Evolutionary conservation across 352 stramenopile genomes (phyloP).

Genomic region (Globisporangium parvum): DNA sequence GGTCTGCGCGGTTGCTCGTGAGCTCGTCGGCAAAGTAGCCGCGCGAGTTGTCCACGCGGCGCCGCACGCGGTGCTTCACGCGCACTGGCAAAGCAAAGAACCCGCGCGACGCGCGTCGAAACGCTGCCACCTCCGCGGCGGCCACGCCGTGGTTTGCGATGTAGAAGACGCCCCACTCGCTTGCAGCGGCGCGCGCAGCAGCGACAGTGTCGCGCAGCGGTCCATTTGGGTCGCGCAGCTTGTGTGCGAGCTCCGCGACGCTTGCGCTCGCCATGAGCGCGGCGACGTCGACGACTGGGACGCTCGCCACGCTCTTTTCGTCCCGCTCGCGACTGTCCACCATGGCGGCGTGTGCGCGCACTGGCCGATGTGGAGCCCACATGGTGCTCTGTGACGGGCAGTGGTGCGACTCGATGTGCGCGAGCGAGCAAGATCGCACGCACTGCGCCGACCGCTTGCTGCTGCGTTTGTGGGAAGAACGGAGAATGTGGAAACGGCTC

Average conservation of each 20-base stretch:
- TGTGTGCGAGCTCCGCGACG: slow-evolving; percentile 26
- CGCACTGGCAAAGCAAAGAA: slow-evolving; percentile 83
- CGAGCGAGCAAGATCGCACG: neutral
- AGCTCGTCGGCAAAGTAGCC: slow-evolving; percentile 93
- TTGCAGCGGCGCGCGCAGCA: slow-evolving; percentile 43
- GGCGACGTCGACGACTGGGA: slow-evolving; percentile 45
- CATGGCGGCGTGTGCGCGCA: slow-evolving; percentile 20
- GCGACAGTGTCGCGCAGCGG: slow-evolving; percentile 29
- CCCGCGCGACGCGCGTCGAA: slow-evolving; percentile 48
- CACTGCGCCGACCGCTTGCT: too few relatives aligned
- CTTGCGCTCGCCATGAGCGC: slow-evolving; percentile 32
- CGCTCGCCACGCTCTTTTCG: slow-evolving; percentile 5
- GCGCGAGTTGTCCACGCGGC: slow-evolving; percentile 75
- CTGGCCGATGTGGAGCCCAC: too few relatives aligned
- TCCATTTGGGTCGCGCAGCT: slow-evolving; percentile 12
- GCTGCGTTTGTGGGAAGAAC: too few relatives aligned
- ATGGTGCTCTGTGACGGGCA: neutral
- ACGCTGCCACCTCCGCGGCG: slow-evolving; percentile 43
- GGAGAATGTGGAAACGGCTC: too few relatives aligned
- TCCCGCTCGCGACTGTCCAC: slow-evolving; percentile 12
- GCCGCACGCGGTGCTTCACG: slow-evolving; percentile 53
- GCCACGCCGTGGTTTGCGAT: slow-evolving; percentile 81
- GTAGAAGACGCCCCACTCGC: slow-evolving; percentile 92
- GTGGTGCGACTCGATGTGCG: too few relatives aligned
- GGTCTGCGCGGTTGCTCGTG: slow-evolving; percentile 91